These are phyloP conservation scores for Pseudozyma sp. DNA, from an alignment of 1,284 basidiomycete species.

Conservation along the genomic window DNA sequence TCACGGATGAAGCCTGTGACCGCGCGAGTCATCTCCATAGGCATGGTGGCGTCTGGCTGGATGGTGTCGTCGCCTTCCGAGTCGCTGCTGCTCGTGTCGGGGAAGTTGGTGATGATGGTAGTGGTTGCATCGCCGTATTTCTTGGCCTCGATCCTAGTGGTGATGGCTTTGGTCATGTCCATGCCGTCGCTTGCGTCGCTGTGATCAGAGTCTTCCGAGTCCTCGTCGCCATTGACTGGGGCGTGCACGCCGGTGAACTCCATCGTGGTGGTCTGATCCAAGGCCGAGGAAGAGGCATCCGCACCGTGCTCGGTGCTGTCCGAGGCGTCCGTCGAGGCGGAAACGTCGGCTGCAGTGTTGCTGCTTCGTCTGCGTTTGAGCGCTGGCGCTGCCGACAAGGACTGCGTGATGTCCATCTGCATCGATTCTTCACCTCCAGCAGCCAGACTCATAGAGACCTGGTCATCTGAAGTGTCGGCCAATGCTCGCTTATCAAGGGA, in stretches of 20 bases:
- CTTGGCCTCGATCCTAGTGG: conserved; percentile 48
- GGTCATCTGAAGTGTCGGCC: conserved; percentile 24
- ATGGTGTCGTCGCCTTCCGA: conserved; percentile 43
- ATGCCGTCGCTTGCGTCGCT: conserved; percentile 37
- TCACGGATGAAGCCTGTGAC: conserved; percentile 44
- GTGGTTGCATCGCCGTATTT: conserved; percentile 38
- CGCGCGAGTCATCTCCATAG: conserved; percentile 50
- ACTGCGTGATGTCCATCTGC: conserved; percentile 47
- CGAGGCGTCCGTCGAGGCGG: conserved; percentile 23
- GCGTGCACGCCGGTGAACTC: conserved; percentile 47
- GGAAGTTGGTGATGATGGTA: conserved; percentile 38
- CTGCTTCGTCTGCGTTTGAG: conserved; percentile 44
- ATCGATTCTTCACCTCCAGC: conserved; percentile 22
- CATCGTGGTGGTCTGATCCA: conserved; percentile 48
- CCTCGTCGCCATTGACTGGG: conserved; percentile 8
- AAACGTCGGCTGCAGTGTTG: conserved; percentile 26
- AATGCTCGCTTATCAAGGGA: conserved; percentile 38
- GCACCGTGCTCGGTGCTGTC: conserved; percentile 4
- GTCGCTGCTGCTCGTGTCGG: conserved; percentile 29
- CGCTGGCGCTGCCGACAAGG: conserved; percentile 24
- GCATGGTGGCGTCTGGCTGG: conserved; percentile 36
- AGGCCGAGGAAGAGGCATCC: conserved; percentile 26
- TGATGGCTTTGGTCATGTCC: conserved; percentile 51
- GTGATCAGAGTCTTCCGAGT: conserved; percentile 25
- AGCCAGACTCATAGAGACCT: conserved; percentile 24